A percentile compares a stretch with the other conserved stretches of the same genome.
Evolutionary conservation across 176 grass and related monocot genomes (phyloP).

Genomic region (Carex littledalei): DNA sequence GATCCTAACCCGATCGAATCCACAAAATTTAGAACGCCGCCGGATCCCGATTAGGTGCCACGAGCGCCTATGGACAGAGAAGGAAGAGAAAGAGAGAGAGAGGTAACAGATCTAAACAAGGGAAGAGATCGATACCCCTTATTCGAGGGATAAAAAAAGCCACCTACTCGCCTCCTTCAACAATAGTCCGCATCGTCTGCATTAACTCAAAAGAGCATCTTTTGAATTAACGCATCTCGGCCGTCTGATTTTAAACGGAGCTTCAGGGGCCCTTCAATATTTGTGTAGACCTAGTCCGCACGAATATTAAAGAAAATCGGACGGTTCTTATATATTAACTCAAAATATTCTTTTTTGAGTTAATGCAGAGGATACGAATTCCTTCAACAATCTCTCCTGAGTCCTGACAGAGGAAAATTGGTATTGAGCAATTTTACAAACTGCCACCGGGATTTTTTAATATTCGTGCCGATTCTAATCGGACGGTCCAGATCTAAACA

Average conservation of each 20-base stretch:
- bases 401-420: background rate
- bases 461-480: too few relatives aligned
- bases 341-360: too few relatives aligned
- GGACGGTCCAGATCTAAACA: too few relatives aligned
- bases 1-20: slow-evolving; percentile 5
- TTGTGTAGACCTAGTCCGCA: too few relatives aligned
- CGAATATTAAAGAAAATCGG: too few relatives aligned
- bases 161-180: slow-evolving; percentile 8
- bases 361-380: background rate
- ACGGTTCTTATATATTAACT: too few relatives aligned
- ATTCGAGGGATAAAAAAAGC: slow-evolving; percentile 2
- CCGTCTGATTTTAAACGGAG: too few relatives aligned
- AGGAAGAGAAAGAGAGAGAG: background rate
- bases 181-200: background rate
- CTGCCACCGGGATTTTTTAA: background rate
- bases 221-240: too few relatives aligned
- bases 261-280: too few relatives aligned
- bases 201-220: too few relatives aligned
- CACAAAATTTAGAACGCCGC: slow-evolving; percentile 9
- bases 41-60: slow-evolving; percentile 6
- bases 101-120: background rate
- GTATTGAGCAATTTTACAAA: background rate
- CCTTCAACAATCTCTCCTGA: background rate
- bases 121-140: background rate
- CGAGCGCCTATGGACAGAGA: background rate